Conservation (phyloP, 305 asterid genomes). For the Caryopteris hybrid region DNA sequence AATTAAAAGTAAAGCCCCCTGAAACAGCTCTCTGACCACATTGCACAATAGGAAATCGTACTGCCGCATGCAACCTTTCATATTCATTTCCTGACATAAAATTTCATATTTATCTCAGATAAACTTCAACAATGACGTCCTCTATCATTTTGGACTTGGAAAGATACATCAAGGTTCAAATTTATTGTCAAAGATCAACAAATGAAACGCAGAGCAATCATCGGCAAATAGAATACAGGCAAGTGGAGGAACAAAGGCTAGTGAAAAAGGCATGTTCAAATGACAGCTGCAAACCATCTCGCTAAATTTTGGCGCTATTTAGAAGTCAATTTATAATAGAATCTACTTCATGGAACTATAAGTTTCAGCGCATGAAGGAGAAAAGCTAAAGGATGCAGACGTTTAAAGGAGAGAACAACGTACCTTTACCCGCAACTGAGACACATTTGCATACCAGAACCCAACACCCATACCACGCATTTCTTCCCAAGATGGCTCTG, state of each 20-base stretch:
- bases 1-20: conserved; percentile 10
- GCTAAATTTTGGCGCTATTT: neutral
- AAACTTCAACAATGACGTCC: neutral
- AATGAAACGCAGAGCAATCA: conserved; percentile 2
- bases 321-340: neutral
- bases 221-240: neutral
- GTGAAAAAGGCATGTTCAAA: neutral
- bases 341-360: conserved; percentile 5
- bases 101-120: conserved; percentile 11
- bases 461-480: conserved; percentile 91
- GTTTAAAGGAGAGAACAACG: neutral
- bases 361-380: conserved; percentile 5
- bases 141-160: conserved; percentile 9
- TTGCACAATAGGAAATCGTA: conserved; percentile 8
- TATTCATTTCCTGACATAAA: neutral
- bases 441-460: conserved; percentile 77
- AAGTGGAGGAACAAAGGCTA: conserved; percentile 2
- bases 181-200: neutral
- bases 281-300: conserved; percentile 9
- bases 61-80: conserved; percentile 8
- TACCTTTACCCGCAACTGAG: conserved; percentile 85
- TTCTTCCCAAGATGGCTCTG: conserved; percentile 92
- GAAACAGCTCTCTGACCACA: neutral
- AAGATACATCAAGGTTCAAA: neutral
- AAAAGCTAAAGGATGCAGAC: conserved; percentile 8